Percentiles rank a stretch among this genome's conserved stretches.
Conservation (phyloP, 108 stramenopile genomes). For the Aurantiochytrium sp. region DNA sequence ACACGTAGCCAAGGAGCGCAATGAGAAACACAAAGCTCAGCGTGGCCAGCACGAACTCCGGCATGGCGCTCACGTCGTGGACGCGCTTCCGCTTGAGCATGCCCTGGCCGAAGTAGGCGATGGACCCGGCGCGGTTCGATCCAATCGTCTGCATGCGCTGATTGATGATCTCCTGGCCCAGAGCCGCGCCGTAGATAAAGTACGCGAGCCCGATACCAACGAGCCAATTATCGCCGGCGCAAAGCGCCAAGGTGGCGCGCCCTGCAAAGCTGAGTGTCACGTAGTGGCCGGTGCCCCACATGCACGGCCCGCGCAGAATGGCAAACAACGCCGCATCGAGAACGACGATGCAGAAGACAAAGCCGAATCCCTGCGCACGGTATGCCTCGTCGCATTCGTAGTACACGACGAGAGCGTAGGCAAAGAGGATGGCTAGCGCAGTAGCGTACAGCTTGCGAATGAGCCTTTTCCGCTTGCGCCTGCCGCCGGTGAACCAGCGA, state of each 20-base stretch:
- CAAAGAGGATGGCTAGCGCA: not conserved
- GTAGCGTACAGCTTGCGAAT: not conserved
- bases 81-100: not conserved
- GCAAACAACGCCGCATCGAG: not conserved
- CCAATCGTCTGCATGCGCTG: conserved; percentile 1
- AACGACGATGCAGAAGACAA: not conserved
- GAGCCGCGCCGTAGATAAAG: not conserved
- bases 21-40: conserved; percentile 18
- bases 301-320: not conserved
- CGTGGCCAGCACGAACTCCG: not conserved
- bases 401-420: not conserved
- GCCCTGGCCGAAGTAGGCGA: not conserved
- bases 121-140: not conserved
- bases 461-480: not conserved
- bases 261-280: not conserved
- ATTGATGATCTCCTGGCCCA: conserved; percentile 4
- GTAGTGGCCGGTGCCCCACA: conserved; percentile 1
- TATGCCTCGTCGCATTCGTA: not conserved
- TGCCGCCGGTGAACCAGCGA: not conserved
- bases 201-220: not conserved
- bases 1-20: not conserved
- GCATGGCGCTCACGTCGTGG: conserved; percentile 30
- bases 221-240: not conserved
- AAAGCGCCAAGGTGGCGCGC: not conserved
- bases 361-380: not conserved